phyloP scores from a whole-genome alignment of 2,329 filamentous ascomycete species.

The Lecanosticta acicola region DNA sequence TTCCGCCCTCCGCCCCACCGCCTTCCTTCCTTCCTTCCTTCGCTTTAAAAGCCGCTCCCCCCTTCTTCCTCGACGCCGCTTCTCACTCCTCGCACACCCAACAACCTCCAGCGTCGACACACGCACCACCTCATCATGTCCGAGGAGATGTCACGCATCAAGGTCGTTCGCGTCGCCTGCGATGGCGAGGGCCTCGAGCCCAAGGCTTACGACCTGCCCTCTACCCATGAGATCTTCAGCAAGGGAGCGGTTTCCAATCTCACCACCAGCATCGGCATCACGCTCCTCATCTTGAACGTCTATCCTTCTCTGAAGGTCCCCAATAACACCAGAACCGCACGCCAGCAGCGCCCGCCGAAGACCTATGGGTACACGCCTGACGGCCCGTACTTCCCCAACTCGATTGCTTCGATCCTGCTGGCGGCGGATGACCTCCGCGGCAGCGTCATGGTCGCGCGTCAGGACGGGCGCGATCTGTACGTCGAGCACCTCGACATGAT shows the following conservation, averaged over 20 bases:
- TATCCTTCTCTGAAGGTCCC: neutral
- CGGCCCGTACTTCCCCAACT: neutral
- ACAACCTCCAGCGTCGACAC: no score
- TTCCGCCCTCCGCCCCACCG: no score
- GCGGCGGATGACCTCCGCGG: neutral
- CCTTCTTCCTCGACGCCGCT: no score
- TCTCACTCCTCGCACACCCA: no score
- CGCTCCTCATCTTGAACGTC: neutral
- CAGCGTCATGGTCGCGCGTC: neutral
- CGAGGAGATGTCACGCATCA: no score
- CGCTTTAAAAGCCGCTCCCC: no score
- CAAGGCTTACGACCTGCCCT: neutral
- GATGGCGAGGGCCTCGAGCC: neutral
- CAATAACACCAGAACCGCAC: no score
- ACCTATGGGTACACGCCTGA: neutral
- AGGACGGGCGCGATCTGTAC: neutral
- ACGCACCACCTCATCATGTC: no score
- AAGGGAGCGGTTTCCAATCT: neutral
- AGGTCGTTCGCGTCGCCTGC: neutral
- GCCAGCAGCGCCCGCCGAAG: neutral
- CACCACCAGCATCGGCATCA: neutral
- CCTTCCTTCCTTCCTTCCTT: no score
- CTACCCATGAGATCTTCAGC: neutral
- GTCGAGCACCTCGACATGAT: neutral
- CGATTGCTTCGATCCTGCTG: neutral